Percentiles rank a stretch among this genome's conserved stretches.
Evolutionary conservation across 2,329 filamentous ascomycete genomes (phyloP).

Genomic region (Epichloe hybrida): DNA sequence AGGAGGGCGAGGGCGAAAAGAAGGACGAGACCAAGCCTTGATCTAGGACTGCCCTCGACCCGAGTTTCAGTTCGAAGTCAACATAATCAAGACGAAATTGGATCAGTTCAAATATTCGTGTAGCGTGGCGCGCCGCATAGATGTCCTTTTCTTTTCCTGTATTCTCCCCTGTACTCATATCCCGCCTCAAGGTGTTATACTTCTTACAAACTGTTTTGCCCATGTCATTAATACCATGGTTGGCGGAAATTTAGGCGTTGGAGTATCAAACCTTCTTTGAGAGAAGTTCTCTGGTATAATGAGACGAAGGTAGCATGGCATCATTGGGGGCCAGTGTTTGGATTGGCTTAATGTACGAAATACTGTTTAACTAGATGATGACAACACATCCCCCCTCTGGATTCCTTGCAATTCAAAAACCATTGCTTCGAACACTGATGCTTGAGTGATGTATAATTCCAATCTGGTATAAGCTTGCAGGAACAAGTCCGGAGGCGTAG

Average conservation of each 20-base stretch:
- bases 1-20: constrained; percentile 56
- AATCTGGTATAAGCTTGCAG: background rate
- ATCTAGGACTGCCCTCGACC: constrained; percentile 17
- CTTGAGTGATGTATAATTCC: background rate
- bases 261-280: constrained; percentile 35
- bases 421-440: background rate
- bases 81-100: background rate
- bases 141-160: constrained; percentile 17
- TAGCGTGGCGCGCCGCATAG: constrained; percentile 19
- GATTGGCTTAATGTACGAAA: constrained; percentile 16
- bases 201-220: constrained; percentile 25
- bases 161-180: constrained; percentile 41
- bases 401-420: background rate
- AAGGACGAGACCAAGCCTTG: constrained; percentile 61
- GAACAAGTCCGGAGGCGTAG: too few relatives aligned
- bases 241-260: constrained; percentile 33
- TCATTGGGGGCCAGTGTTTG: constrained; percentile 26
- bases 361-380: constrained; percentile 33
- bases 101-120: constrained; percentile 19
- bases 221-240: constrained; percentile 33
- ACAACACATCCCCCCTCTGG: constrained; percentile 44
- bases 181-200: constrained; percentile 21
- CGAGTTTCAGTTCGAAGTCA: background rate
- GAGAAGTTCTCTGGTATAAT: constrained; percentile 27
- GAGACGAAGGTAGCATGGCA: constrained; percentile 29